These are phyloP conservation scores for Perkinsela sp. DNA, from an alignment of 208 protist species.

Conservation along the genomic window DNA sequence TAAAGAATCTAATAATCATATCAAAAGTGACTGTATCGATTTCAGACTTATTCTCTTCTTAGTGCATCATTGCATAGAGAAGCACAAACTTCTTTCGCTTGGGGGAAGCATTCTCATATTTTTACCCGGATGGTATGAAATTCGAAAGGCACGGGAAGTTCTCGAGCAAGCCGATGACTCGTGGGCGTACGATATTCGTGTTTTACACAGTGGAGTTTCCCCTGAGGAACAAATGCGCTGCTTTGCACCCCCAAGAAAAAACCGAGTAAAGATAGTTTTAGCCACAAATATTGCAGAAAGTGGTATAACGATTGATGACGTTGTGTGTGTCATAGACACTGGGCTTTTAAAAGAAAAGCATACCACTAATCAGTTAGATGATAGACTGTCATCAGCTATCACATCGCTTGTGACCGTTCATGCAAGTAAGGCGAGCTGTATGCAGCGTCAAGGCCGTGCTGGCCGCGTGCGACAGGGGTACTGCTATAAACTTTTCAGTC, in stretches of 20 bases:
- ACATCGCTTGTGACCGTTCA: constrained; percentile 27
- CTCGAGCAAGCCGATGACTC: constrained; percentile 14
- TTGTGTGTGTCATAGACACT: constrained; percentile 78
- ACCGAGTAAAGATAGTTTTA: constrained; percentile 66
- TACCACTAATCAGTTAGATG: constrained; percentile 19
- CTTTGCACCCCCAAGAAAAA: constrained; percentile 38
- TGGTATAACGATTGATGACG: constrained; percentile 78
- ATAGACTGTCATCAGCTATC: constrained; percentile 16
- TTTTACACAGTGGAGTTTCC: constrained; percentile 65
- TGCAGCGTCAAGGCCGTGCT: constrained; percentile 66
- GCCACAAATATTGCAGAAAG: constrained; percentile 87
- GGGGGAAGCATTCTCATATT: constrained; percentile 51
- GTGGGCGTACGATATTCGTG: constrained; percentile 29
- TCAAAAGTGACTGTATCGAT: too few species aligned
- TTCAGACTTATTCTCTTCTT: constrained; percentile 3
- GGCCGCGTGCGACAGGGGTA: constrained; percentile 47
- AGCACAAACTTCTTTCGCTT: background rate
- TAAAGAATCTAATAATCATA: too few species aligned
- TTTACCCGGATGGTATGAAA: constrained; percentile 57
- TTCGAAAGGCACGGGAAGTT: constrained; percentile 19
- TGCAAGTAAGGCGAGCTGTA: constrained; percentile 43
- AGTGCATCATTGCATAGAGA: background rate
- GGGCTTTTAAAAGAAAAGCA: constrained; percentile 65
- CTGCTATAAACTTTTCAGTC: constrained; percentile 44
- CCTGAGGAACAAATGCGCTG: constrained; percentile 55